phyloP scores from a whole-genome alignment of 2,329 filamentous ascomycete genomes.

The Paracoccidioides lutzii region DNA sequence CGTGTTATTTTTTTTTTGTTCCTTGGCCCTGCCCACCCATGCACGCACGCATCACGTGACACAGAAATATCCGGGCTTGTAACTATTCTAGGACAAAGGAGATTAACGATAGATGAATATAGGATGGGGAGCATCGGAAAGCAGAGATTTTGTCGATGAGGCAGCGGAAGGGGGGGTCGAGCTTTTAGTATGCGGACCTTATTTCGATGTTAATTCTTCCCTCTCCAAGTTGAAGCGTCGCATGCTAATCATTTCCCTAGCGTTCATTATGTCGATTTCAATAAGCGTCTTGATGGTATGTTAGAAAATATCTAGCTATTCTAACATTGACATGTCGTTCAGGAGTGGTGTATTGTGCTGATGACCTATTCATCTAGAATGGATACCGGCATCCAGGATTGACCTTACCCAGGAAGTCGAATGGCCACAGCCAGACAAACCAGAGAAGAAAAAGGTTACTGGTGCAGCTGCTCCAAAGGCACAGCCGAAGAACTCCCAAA shows the following conservation, averaged over 20 bases:
- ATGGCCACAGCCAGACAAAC: constrained; percentile 85
- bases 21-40: not conserved
- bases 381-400: constrained; percentile 71
- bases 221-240: not conserved
- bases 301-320: not conserved
- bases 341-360: constrained; percentile 9
- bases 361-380: constrained; percentile 51
- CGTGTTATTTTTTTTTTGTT: no score
- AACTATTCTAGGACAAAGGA: not conserved
- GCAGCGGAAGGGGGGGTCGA: constrained; percentile 73
- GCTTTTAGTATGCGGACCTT: constrained; percentile 52
- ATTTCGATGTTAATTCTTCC: not conserved
- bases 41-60: constrained; percentile 9
- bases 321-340: not conserved
- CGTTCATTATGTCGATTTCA: constrained; percentile 97
- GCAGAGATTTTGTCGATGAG: constrained; percentile 94
- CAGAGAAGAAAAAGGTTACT: constrained; percentile 71
- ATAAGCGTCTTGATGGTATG: constrained; percentile 59
- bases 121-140: constrained; percentile 73
- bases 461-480: constrained; percentile 36
- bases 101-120: constrained; percentile 6
- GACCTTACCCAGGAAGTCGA: constrained; percentile 86
- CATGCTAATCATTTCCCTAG: constrained; percentile 14
- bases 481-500: constrained; percentile 46
- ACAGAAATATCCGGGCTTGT: not conserved